Conservation (phyloP, 202 grass and related monocot species). For the Eragrostis tef region DNA sequence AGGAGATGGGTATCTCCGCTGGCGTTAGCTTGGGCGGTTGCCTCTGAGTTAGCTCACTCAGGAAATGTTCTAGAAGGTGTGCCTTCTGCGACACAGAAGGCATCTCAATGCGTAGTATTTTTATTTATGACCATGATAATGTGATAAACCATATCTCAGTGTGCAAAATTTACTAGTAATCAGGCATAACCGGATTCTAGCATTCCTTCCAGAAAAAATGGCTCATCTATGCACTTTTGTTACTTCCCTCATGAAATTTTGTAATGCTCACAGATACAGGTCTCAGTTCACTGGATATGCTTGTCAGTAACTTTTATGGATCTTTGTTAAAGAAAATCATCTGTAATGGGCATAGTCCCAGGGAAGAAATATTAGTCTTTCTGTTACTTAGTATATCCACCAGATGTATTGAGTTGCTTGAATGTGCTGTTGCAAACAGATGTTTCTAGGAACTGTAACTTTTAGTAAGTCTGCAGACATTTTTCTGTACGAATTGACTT, state of each 20-base stretch:
- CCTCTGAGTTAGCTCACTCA: no score
- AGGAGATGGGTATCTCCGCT: background rate
- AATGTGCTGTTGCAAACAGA: background rate
- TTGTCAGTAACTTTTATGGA: background rate
- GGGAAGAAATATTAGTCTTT: background rate
- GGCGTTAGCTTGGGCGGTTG: background rate
- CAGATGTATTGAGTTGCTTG: background rate
- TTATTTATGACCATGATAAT: background rate
- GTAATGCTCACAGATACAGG: background rate
- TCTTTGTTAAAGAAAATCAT: background rate
- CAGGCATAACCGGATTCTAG: background rate
- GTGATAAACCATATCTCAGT: background rate
- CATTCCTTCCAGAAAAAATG: background rate
- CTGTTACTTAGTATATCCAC: background rate
- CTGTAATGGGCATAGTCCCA: background rate
- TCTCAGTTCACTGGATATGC: background rate
- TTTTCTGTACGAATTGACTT: no score
- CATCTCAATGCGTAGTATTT: background rate
- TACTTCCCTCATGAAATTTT: background rate
- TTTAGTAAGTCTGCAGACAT: no score
- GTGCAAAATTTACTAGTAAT: background rate
- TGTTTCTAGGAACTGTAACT: no score
- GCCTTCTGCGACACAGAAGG: background rate
- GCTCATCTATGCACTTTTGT: background rate
- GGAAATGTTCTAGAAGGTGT: background rate